Percentiles rank a stretch among this genome's conserved stretches.
These are phyloP conservation scores for Aspergillus nidulans DNA, from an alignment of 495 filamentous ascomycete genomes.

Conservation along the genomic window DNA sequence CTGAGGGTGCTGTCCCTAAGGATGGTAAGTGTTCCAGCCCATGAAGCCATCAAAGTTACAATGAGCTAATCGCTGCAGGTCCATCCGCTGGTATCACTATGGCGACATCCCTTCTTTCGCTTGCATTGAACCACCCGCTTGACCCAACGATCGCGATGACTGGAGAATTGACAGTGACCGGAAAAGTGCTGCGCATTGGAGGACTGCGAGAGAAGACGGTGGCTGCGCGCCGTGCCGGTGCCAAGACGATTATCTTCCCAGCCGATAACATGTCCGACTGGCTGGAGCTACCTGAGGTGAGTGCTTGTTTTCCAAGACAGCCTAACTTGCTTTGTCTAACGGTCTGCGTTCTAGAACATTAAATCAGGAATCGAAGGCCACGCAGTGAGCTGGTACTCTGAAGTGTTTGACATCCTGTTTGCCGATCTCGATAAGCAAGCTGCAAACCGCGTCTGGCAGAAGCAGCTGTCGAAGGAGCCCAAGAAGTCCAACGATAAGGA, in stretches of 20 bases:
- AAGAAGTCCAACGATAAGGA: slow-evolving; percentile 45
- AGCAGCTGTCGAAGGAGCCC: slow-evolving; percentile 59
- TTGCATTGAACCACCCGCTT: slow-evolving; percentile 73
- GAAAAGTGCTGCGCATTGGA: slow-evolving; percentile 94
- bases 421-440: slow-evolving; percentile 67
- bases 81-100: slow-evolving; percentile 96
- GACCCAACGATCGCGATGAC: slow-evolving; percentile 96
- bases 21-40: slow-evolving; percentile 55
- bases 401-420: slow-evolving; percentile 91
- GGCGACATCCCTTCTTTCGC: slow-evolving; percentile 83
- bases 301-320: slow-evolving; percentile 11
- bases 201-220: slow-evolving; percentile 99
- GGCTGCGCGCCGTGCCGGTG: slow-evolving; percentile 87
- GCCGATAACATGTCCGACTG: slow-evolving; percentile 93
- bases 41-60: background rate
- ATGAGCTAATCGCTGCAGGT: slow-evolving; percentile 31
- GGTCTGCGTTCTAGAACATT: slow-evolving; percentile 67
- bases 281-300: slow-evolving; percentile 93
- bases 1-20: slow-evolving; percentile 94
- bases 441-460: slow-evolving; percentile 69
- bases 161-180: slow-evolving; percentile 94
- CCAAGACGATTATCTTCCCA: slow-evolving; percentile 93
- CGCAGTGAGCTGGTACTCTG: slow-evolving; percentile 87
- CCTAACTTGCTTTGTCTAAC: slow-evolving; percentile 12
- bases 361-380: slow-evolving; percentile 90